phyloP scores from a whole-genome alignment of 768 basidiomycete species.

The Lyophyllum shimeji region DNA sequence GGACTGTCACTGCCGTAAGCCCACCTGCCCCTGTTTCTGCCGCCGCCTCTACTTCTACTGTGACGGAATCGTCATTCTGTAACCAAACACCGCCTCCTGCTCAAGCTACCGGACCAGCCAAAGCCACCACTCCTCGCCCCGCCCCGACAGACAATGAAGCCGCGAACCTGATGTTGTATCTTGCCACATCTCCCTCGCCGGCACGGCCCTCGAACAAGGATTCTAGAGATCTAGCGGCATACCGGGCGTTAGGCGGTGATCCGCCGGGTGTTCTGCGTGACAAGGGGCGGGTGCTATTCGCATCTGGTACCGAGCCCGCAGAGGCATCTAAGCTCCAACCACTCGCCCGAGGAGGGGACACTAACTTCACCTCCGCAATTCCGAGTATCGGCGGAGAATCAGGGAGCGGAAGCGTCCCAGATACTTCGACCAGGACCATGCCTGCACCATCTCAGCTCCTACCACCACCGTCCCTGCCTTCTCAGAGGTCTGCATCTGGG shows the following conservation, averaged over 20 bases:
- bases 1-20: slow-evolving; percentile 43
- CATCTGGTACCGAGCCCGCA: slow-evolving; percentile 29
- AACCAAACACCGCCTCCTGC: slow-evolving; percentile 39
- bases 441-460: slow-evolving; percentile 25
- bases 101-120: slow-evolving; percentile 16
- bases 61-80: slow-evolving; percentile 29
- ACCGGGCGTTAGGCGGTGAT: slow-evolving; percentile 50
- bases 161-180: slow-evolving; percentile 81
- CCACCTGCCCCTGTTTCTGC: slow-evolving; percentile 40
- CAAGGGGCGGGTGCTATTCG: slow-evolving; percentile 73
- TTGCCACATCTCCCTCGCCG: slow-evolving; percentile 85
- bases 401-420: slow-evolving; percentile 12
- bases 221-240: slow-evolving; percentile 54
- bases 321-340: slow-evolving; percentile 11
- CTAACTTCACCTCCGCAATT: slow-evolving; percentile 40
- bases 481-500: slow-evolving; percentile 18
- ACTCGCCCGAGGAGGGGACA: slow-evolving; percentile 30
- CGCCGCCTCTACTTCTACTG: slow-evolving; percentile 32
- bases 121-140: slow-evolving; percentile 44
- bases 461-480: slow-evolving; percentile 32
- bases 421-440: neutral
- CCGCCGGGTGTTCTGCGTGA: slow-evolving; percentile 46
- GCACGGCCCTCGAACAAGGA: slow-evolving; percentile 59
- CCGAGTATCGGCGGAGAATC: slow-evolving; percentile 35
- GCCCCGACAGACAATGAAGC: slow-evolving; percentile 79